Evolutionary conservation across 257 asterid genomes (phyloP).

Genomic region (Scutellaria minor): DNA sequence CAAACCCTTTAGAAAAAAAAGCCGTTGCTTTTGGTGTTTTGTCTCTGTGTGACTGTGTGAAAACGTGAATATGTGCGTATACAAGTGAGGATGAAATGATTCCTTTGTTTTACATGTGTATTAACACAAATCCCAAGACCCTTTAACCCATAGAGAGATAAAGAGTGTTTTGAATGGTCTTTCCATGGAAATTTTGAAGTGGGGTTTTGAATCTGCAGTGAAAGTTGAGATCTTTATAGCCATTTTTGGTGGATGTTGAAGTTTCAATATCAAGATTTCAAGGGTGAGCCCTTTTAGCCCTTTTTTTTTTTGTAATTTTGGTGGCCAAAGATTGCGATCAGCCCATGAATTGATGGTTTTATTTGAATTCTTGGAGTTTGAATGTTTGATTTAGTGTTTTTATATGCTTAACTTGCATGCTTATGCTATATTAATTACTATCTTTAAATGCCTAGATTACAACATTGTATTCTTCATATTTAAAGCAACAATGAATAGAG

Average conservation of each 20-base stretch:
- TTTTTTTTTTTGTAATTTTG: neutral
- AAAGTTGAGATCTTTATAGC: constrained; percentile 26
- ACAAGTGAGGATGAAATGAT: constrained; percentile 6
- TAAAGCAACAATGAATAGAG: constrained; percentile 24
- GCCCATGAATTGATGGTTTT: constrained; percentile 7
- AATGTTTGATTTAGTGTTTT: neutral
- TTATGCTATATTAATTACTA: neutral
- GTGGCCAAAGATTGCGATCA: neutral
- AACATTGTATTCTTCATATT: constrained; percentile 5
- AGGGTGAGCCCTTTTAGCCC: constrained; percentile 42
- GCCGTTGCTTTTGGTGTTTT: constrained; percentile 20
- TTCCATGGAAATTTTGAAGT: constrained; percentile 23
- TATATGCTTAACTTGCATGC: constrained; percentile 33
- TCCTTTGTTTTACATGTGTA: constrained; percentile 16
- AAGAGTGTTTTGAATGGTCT: constrained; percentile 11
- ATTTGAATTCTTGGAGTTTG: neutral
- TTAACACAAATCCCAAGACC: constrained; percentile 42
- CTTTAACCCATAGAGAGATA: constrained; percentile 9
- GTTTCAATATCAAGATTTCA: neutral
- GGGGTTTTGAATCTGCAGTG: constrained; percentile 31
- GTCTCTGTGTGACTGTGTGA: neutral
- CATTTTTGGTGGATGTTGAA: constrained; percentile 27
- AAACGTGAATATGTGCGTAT: neutral
- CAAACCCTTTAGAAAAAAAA: constrained; percentile 15
- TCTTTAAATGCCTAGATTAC: constrained; percentile 19